Evolutionary conservation across 768 basidiomycete genomes (phyloP).

Genomic region (Psilocybe subaeruginosa): DNA sequence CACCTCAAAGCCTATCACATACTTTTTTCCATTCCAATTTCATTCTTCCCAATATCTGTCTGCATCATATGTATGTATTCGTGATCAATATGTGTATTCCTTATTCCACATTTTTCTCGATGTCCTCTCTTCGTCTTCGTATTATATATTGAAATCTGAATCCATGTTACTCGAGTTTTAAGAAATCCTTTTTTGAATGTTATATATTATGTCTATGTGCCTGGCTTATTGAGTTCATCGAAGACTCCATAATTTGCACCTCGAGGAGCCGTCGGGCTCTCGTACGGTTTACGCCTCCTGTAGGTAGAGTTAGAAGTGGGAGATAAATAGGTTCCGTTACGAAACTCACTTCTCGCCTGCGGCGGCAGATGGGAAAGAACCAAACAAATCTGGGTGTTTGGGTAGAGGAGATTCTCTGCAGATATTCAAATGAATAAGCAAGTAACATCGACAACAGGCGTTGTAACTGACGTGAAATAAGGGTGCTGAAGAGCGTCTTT

Average conservation of each 20-base stretch:
- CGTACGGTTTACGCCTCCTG: slow-evolving; percentile 78
- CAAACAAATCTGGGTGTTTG: slow-evolving; percentile 95
- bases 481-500: slow-evolving; percentile 90
- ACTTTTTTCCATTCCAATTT: no score
- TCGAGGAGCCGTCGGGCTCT: slow-evolving; percentile 84
- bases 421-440: not conserved
- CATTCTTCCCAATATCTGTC: no score
- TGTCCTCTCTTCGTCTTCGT: no score
- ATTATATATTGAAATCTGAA: not conserved
- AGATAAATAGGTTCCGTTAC: not conserved
- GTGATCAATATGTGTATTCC: no score
- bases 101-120: no score
- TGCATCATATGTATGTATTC: no score
- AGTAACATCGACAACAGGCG: not conserved
- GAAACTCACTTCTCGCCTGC: slow-evolving; percentile 88
- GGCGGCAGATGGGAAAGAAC: slow-evolving; percentile 93
- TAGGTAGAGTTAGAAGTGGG: slow-evolving; percentile 10
- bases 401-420: slow-evolving; percentile 91
- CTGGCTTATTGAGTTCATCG: slow-evolving; percentile 56
- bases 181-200: not conserved
- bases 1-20: not conserved
- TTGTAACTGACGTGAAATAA: slow-evolving; percentile 76
- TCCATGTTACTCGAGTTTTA: not conserved
- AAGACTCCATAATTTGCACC: slow-evolving; percentile 69
- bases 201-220: slow-evolving; percentile 24